Percentiles rank a stretch among this genome's conserved stretches.
Evolutionary conservation across 2,329 filamentous ascomycete species (phyloP).

Genomic region (Chaetoscypha palmicola): DNA sequence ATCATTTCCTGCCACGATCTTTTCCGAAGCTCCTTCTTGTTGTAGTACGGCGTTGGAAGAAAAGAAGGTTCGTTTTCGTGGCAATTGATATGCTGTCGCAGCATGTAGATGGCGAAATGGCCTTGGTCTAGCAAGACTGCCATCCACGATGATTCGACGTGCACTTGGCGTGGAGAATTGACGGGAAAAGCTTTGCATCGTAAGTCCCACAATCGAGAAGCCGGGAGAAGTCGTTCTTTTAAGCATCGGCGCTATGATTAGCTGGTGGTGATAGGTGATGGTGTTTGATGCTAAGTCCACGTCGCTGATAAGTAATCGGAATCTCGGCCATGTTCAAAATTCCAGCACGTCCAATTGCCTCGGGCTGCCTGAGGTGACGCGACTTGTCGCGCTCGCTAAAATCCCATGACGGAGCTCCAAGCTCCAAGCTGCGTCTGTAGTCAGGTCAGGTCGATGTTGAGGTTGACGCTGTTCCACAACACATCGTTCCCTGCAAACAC

Average conservation of each 20-base stretch:
- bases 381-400: too few relatives aligned
- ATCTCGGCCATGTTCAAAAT: too few relatives aligned
- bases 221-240: too few relatives aligned
- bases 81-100: conserved; percentile 32
- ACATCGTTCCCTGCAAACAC: conserved; percentile 20
- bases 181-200: conserved; percentile 23
- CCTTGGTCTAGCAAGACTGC: conserved; percentile 11
- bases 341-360: too few relatives aligned
- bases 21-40: conserved; percentile 21
- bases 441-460: too few relatives aligned
- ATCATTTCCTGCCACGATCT: conserved; percentile 9
- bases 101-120: conserved; percentile 40
- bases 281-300: too few relatives aligned
- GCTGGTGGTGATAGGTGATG: too few relatives aligned
- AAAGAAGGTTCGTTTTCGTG: conserved; percentile 56
- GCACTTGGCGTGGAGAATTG: conserved; percentile 14
- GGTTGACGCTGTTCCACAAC: conserved; percentile 21
- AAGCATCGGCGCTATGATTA: too few relatives aligned
- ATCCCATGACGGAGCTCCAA: conserved; percentile 16
- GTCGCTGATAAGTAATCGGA: too few relatives aligned
- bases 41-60: conserved; percentile 55
- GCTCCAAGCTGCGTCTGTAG: conserved; percentile 21
- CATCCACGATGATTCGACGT: conserved; percentile 17
- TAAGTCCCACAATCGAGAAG: too few relatives aligned
- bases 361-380: too few relatives aligned